Evolutionary conservation across 1,284 basidiomycete genomes (phyloP).

Genomic region (Tylopilus sp.): DNA sequence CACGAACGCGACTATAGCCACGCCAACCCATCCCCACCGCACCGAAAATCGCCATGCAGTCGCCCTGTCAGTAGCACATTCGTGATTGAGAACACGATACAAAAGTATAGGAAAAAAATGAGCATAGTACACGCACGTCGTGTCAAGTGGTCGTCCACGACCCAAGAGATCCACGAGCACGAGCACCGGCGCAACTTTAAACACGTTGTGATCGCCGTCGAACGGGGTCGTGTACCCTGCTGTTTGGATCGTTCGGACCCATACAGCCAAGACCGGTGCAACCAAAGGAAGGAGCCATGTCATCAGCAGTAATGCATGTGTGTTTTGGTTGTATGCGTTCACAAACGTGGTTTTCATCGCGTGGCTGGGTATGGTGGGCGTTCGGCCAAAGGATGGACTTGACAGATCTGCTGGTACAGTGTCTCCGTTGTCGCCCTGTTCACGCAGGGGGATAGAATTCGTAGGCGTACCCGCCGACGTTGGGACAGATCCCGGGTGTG

Average conservation of each 20-base stretch:
- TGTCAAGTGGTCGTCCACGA: constrained; percentile 42
- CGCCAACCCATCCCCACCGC: constrained; percentile 46
- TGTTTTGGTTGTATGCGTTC: constrained; percentile 45
- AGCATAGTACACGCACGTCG: constrained; percentile 35
- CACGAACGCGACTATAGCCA: constrained; percentile 53
- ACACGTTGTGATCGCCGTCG: constrained; percentile 72
- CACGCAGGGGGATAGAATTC: constrained; percentile 2
- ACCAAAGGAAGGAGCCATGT: constrained; percentile 80
- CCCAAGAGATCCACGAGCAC: constrained; percentile 61
- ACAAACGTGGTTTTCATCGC: constrained; percentile 9
- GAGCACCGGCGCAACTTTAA: constrained; percentile 65
- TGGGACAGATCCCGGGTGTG: constrained; percentile 27
- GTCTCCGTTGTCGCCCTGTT: neutral
- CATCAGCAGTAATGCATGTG: constrained; percentile 72
- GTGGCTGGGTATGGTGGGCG: neutral
- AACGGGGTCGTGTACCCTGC: constrained; percentile 74
- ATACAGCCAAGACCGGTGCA: constrained; percentile 81
- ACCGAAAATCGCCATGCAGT: constrained; percentile 37
- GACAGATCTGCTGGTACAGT: neutral
- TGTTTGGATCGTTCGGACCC: constrained; percentile 79
- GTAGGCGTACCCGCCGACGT: constrained; percentile 22
- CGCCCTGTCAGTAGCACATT: constrained; percentile 32
- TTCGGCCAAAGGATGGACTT: constrained; percentile 1
- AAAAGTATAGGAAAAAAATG: neutral
- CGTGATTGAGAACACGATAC: neutral